phyloP scores from a whole-genome alignment of 768 basidiomycete genomes.

The Pleurotus djamor region DNA sequence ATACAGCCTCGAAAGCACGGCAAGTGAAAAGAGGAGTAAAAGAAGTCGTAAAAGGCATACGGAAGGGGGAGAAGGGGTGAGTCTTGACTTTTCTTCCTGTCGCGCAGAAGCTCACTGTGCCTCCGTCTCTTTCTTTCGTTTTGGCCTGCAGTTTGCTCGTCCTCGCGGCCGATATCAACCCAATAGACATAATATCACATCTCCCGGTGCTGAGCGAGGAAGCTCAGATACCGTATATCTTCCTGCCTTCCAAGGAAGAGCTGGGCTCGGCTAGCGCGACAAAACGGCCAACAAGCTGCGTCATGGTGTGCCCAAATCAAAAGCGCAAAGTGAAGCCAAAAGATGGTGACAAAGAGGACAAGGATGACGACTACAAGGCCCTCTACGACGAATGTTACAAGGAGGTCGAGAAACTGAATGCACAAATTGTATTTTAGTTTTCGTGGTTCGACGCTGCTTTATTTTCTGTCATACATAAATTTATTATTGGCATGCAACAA shows the following conservation, averaged over 20 bases:
- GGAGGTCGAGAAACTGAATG: slow-evolving; percentile 84
- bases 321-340: slow-evolving; percentile 71
- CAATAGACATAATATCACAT: slow-evolving; percentile 98
- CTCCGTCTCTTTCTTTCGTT: neutral
- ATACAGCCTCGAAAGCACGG: slow-evolving; percentile 84
- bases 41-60: slow-evolving; percentile 96
- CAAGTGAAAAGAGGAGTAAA: slow-evolving; percentile 98
- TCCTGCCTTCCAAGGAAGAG: slow-evolving; percentile 91
- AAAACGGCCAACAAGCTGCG: slow-evolving; percentile 97
- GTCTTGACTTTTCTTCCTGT: slow-evolving; percentile 20
- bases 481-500: neutral
- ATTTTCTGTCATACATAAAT: neutral
- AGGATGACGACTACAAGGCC: slow-evolving; percentile 85
- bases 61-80: slow-evolving; percentile 96
- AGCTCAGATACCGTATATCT: slow-evolving; percentile 86
- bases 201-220: slow-evolving; percentile 94
- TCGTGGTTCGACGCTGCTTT: neutral
- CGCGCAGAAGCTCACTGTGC: neutral
- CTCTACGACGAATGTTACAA: slow-evolving; percentile 82
- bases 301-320: slow-evolving; percentile 86
- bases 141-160: slow-evolving; percentile 64
- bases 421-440: slow-evolving; percentile 60
- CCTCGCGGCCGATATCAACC: slow-evolving; percentile 96
- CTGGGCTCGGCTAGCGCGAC: slow-evolving; percentile 95
- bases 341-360: slow-evolving; percentile 54